Evolutionary conservation across 768 basidiomycete species (phyloP), one percentile per base, ranked within the genome.

Genomic region (Boletus vermiculosoides): DNA sequence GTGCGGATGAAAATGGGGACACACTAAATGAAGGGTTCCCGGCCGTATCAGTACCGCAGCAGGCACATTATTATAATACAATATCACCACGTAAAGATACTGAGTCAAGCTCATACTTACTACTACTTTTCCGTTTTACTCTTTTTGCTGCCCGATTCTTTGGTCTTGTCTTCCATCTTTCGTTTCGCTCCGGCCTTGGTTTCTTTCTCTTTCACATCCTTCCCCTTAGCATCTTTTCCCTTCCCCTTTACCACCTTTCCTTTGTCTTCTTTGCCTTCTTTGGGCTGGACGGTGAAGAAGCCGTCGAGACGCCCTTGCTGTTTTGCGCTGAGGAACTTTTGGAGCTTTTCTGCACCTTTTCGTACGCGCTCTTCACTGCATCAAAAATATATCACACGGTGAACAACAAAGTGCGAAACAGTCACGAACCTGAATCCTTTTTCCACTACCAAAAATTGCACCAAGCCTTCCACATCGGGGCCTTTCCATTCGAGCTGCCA

Each of bases 241-340:
- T 80, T 56, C 0, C 66, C 63, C 13, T 73, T 74, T 10, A 66
- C 71, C 31, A 74, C 82, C n/a, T 85, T 81, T 2, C 52, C 30
- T 11, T 74, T 73, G 16, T 72, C 73, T 40, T 78, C 82, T 41
- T 84, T 80, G 54, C 84, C 82, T 6, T 68, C 60, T 61, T 84
- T 85, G 2, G 83, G 73, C 65, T 89, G 85, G 12, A 85, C 83
- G 1, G 87, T 84, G 75, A 99, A 99, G 75, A 99, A 99, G 0
- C 94, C 89, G 66, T 98, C 97, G 15, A 99, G 79, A 11, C 97
- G 86, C 10, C 97, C 95, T 74, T 99, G 97, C 65, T 98, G 97
- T 68, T 98, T 98, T 34, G 86, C 83, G 51, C 83, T 86, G 49
- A 98, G 76, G 71, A 83, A 89, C 66, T 94, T 97, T 46, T 85